Evolutionary conservation across 2,329 filamentous ascomycete species (phyloP), one percentile per base, ranked within the genome.

Genomic region (Fusarium kyushuense): DNA sequence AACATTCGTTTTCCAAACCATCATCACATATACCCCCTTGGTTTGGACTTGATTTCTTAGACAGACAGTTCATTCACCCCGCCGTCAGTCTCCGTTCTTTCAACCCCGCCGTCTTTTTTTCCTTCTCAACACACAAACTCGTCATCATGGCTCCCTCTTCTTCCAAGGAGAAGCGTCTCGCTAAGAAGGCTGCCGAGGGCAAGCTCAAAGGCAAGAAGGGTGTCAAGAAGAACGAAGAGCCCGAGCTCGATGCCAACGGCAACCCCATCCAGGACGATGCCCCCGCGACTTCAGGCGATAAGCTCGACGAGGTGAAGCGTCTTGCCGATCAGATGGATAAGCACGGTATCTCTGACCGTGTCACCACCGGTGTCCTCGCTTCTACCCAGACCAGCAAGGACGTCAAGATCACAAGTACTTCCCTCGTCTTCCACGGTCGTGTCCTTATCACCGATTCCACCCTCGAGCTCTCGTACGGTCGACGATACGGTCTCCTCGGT

Each of bases 381-480:
- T 99, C 96, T 43, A 89, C 95, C 69, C 82, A 87, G 69, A 86
- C 92, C 72, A 96, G 92, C 84, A 92, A 93, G 82, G 96, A 99
- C 82, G 93, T 97, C 81, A 99, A 99, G 87, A 96, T 99, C 80
- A 97, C 91, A 71, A 97, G 94, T 57, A 88, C 90, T 76, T 97
- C 92, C 69, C 86, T 99, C 73, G 95, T 97, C 69, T 99, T 99
- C 89, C 96, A 99, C 87, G 96, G 96, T 76, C 93, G 92, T 75
- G 96, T 98, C 73, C 90, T 99, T 65, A 92, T 99, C 83, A 95
- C 90, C 78, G 96, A 99, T 82, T 92, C 92, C 69, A 96, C 90
- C 51, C 86, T 99, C 80, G 96, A 99, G 82, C 87, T 99, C 76
- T 95, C 92, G 79, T 96, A 93, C 79, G 94, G 92, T 72, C 92